A percentile compares a stretch with the other conserved stretches of the same genome.
Conservation (phyloP, 2,329 filamentous ascomycete genomes). For the Pseudomassariella vexata region DNA sequence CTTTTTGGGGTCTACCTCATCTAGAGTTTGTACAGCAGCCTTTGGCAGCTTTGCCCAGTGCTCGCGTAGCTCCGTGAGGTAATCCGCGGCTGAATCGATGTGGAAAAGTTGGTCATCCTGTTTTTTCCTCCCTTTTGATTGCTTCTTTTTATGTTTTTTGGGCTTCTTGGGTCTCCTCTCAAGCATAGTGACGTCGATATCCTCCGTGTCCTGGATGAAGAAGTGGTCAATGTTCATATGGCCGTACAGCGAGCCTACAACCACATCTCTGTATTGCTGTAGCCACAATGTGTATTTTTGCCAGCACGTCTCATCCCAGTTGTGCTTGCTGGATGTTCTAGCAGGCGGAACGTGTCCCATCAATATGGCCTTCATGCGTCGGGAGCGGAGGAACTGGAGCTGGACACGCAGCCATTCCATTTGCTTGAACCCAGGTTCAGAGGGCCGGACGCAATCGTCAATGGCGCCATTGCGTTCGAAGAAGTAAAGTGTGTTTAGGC, state of each 20-base stretch:
- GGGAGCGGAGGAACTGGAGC: slow-evolving; percentile 72
- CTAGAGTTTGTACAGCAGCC: slow-evolving; percentile 24
- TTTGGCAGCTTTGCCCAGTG: slow-evolving; percentile 73
- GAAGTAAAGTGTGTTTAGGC: slow-evolving; percentile 94
- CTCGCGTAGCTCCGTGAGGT: slow-evolving; percentile 70
- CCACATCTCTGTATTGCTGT: slow-evolving; percentile 83
- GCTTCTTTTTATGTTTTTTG: slow-evolving; percentile 28
- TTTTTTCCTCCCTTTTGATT: not conserved
- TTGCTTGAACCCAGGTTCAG: slow-evolving; percentile 86
- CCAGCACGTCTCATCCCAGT: slow-evolving; percentile 97
- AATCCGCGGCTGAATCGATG: slow-evolving; percentile 65
- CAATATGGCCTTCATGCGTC: slow-evolving; percentile 89
- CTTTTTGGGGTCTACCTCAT: slow-evolving; percentile 19
- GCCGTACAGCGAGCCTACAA: slow-evolving; percentile 74
- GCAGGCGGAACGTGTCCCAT: slow-evolving; percentile 93
- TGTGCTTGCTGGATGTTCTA: slow-evolving; percentile 73
- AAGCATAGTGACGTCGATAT: slow-evolving; percentile 57
- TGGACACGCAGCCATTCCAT: slow-evolving; percentile 95
- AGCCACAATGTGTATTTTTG: slow-evolving; percentile 94
- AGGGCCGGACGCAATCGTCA: slow-evolving; percentile 74
- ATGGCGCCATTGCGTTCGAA: slow-evolving; percentile 91
- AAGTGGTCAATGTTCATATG: slow-evolving; percentile 99
- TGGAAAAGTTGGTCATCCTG: slow-evolving; percentile 34
- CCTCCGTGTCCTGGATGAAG: slow-evolving; percentile 77
- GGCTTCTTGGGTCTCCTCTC: slow-evolving; percentile 18